Evolutionary conservation across 2,329 filamentous ascomycete genomes (phyloP).

Genomic region (Aspergillus tamarii): DNA sequence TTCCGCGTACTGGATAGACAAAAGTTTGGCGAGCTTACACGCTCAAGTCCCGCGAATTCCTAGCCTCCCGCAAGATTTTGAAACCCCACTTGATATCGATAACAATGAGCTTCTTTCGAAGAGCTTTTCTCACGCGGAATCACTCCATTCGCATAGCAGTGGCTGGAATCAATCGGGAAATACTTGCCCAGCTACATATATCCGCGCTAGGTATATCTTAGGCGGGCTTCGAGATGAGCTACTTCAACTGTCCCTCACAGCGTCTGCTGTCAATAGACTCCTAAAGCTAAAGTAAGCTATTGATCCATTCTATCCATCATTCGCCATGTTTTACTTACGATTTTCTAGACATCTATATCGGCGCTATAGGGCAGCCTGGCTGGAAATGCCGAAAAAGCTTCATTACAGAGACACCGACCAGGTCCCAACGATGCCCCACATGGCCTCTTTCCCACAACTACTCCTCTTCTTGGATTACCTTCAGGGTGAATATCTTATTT

Average conservation of each 20-base stretch:
- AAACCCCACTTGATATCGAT: background rate
- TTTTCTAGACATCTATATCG: background rate
- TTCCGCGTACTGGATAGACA: background rate
- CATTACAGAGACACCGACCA: background rate
- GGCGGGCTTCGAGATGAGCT: background rate
- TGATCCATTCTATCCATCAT: background rate
- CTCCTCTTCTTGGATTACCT: background rate
- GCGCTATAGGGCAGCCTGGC: background rate
- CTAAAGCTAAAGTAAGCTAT: background rate
- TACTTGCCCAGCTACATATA: background rate
- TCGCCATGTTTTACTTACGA: background rate
- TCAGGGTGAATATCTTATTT: background rate
- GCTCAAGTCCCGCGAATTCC: background rate
- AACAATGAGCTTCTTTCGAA: background rate
- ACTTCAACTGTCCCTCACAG: background rate
- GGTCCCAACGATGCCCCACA: background rate
- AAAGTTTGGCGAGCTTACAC: background rate
- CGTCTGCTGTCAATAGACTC: background rate
- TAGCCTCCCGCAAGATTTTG: background rate
- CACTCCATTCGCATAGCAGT: background rate
- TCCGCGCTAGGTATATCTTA: background rate
- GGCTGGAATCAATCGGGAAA: background rate
- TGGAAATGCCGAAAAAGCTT: background rate
- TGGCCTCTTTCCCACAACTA: background rate
- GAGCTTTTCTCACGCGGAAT: background rate